These are phyloP conservation scores for Cantharellus anzutake DNA, from an alignment of 768 basidiomycete species.

Conservation along the genomic window DNA sequence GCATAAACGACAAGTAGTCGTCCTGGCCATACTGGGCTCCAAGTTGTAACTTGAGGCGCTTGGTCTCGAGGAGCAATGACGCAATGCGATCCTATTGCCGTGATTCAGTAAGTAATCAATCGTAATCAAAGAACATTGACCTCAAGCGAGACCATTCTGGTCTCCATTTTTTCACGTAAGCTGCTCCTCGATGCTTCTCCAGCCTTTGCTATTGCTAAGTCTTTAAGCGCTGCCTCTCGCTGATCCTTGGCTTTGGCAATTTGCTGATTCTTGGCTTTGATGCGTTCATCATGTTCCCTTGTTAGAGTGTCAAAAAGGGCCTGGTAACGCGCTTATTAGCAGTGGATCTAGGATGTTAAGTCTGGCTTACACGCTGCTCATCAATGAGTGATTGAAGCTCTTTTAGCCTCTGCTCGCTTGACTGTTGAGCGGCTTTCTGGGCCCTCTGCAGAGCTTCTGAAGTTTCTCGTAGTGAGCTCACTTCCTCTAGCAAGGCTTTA, in stretches of 20 bases:
- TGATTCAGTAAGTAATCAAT: neutral
- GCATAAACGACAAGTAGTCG: conserved; percentile 54
- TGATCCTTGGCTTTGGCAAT: conserved; percentile 25
- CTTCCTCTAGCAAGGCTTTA: too few species aligned
- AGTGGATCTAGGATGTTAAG: too few species aligned
- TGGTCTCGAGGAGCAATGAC: conserved; percentile 51
- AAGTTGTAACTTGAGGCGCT: conserved; percentile 52
- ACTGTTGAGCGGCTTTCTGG: too few species aligned
- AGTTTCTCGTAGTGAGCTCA: too few species aligned
- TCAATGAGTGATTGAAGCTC: too few species aligned
- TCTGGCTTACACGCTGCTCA: too few species aligned
- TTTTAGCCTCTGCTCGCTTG: too few species aligned
- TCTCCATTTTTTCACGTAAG: conserved; percentile 25
- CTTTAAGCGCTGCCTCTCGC: conserved; percentile 38
- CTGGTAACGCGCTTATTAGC: neutral
- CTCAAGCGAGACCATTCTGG: conserved; percentile 40
- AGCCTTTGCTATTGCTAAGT: conserved; percentile 30
- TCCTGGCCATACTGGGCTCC: conserved; percentile 54
- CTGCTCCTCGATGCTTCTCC: conserved; percentile 24
- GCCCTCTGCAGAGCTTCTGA: too few species aligned
- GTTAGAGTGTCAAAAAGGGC: neutral
- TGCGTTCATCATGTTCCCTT: neutral
- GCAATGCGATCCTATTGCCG: conserved; percentile 47
- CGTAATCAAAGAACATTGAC: conserved; percentile 14
- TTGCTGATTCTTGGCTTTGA: neutral